Base-by-base conservation (phyloP, 495 filamentous ascomycete species). In the Aspergillus mulundensis region DNA sequence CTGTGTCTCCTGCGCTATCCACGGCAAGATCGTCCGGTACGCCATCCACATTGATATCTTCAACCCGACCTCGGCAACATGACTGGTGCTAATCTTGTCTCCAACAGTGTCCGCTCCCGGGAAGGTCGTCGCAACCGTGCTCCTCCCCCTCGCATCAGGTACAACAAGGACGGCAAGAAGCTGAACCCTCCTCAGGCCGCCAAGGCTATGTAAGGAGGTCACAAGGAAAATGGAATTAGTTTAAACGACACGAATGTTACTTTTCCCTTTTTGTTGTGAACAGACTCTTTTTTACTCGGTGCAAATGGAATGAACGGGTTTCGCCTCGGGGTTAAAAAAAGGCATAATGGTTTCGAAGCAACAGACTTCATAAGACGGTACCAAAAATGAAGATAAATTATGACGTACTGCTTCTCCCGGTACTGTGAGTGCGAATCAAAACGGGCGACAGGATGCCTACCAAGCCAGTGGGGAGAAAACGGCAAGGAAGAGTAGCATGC, bases 101-200 rank as follows among this genome's bases (percentile, higher is more conserved):
- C 42, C 48, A 63, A 61, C 63, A 97, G 94, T 87, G 94, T 99
- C 74, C 94, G 94, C 66, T 97, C 95, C 58, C 85, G 90, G 66
- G 93, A 88, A 78, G 94, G 94, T 64, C 91, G 94, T 74, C 93
- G 95, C 77, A 99, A 99, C 88, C 88, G 94, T 77, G 94, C 94
- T 69, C 94, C 94, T 65, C 94, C 94, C 65, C 94, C 94, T 67
- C 83, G 94, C 65, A 91, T 97, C 67, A 83, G 94, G 63, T 99
- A 95, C 88, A 99, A 99, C 87, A 97, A 97, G 87, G 94, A 99
- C 75, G 94, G 94, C 81, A 99, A 99, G 89, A 99, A 97, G 87
- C 84, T 99, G 74, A 90, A 85, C 78, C 92, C 95, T 56, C 91
- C 89, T 75, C 87, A 93, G 75, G 85, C 87, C 59, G 81, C 80